Conservation (phyloP, 2,329 filamentous ascomycete species). For the Colletotrichum godetiae region DNA sequence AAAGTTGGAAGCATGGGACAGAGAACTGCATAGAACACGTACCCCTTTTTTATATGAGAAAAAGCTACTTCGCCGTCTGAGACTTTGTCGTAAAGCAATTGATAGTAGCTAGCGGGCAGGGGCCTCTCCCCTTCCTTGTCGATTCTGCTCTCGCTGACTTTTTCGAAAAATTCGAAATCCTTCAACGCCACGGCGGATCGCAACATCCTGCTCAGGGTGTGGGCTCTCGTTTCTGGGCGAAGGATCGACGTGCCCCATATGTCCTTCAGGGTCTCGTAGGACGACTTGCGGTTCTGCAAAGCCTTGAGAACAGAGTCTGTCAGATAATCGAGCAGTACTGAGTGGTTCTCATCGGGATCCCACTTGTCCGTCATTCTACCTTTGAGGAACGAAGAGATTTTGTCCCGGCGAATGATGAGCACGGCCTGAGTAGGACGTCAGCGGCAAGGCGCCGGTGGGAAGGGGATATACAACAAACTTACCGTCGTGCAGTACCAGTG, state of each 20-base stretch:
- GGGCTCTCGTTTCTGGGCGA: too few species aligned
- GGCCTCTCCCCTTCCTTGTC: neutral
- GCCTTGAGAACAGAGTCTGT: neutral
- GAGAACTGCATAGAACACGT: too few species aligned
- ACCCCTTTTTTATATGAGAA: neutral
- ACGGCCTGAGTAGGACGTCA: too few species aligned
- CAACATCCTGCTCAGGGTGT: too few species aligned
- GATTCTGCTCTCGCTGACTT: neutral
- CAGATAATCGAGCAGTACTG: neutral
- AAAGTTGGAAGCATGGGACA: too few species aligned
- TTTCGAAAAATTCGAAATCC: constrained; percentile 9
- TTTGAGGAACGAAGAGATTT: neutral
- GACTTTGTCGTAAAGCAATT: neutral
- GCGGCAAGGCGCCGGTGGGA: too few species aligned
- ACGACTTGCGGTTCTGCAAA: neutral
- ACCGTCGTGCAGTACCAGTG: constrained; percentile 39
- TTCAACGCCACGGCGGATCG: neutral
- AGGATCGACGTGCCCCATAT: neutral
- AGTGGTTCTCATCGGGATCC: too few species aligned
- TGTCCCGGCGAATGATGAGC: constrained; percentile 5
- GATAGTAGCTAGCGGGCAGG: neutral
- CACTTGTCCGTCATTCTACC: too few species aligned
- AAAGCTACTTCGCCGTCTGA: neutral
- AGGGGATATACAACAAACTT: neutral
- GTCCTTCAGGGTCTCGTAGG: neutral